Conservation (phyloP, 23 red algal genomes). For the Gracilaria domingensis region DNA sequence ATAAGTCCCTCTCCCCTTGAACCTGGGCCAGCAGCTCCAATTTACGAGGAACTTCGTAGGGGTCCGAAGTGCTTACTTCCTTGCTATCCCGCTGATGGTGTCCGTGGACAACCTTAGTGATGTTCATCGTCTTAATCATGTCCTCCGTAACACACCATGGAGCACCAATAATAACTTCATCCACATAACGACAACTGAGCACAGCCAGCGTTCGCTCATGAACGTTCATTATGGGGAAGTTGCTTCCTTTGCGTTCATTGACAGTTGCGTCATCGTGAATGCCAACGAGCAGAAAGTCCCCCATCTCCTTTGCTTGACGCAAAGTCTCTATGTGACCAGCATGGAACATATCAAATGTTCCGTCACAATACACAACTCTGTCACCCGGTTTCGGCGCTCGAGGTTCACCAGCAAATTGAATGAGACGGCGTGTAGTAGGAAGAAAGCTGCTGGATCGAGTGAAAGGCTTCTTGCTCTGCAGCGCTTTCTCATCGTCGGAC, state of each 20-base stretch:
- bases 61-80: conserved; percentile 41
- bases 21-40: conserved; percentile 87
- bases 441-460: conserved; percentile 66
- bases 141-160: conserved; percentile 93
- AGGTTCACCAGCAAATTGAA: conserved; percentile 84
- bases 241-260: conserved; percentile 84
- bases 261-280: conserved; percentile 97
- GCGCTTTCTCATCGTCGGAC: neutral
- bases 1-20: conserved; percentile 68
- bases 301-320: conserved; percentile 67
- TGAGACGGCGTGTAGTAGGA: conserved; percentile 93
- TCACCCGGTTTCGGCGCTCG: conserved; percentile 79
- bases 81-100: conserved; percentile 69
- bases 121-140: conserved; percentile 98
- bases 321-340: conserved; percentile 91
- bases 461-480: neutral
- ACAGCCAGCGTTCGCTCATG: conserved; percentile 95
- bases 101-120: conserved; percentile 90
- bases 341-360: conserved; percentile 98
- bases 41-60: conserved; percentile 86
- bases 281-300: conserved; percentile 98
- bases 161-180: conserved; percentile 99
- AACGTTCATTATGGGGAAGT: conserved; percentile 98
- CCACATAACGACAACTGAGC: conserved; percentile 82
- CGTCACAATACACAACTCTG: conserved; percentile 94